Conservation (phyloP, 2,329 filamentous ascomycete species). For the Cladophialophora carrionii region DNA sequence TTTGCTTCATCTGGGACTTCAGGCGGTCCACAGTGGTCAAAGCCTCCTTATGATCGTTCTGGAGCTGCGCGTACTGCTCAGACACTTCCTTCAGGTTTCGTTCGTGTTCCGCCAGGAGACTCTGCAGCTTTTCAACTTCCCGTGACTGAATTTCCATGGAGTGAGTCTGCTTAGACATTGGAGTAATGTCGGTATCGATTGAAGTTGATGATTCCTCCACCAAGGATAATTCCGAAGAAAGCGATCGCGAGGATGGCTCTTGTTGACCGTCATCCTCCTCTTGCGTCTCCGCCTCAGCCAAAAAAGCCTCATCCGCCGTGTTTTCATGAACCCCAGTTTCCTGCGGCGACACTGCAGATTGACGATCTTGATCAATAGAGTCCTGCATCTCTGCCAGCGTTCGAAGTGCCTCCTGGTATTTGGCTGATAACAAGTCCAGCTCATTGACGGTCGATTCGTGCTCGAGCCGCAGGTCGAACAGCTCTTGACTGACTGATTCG, state of each 20-base stretch:
- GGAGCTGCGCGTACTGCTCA: constrained; percentile 79
- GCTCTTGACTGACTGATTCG: constrained; percentile 85
- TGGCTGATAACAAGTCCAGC: constrained; percentile 77
- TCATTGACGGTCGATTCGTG: constrained; percentile 83
- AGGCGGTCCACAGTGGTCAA: constrained; percentile 87
- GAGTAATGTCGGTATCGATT: constrained; percentile 50
- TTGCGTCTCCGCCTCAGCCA: constrained; percentile 67
- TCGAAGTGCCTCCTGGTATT: constrained; percentile 87
- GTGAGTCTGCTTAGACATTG: constrained; percentile 29
- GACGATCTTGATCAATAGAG: constrained; percentile 75
- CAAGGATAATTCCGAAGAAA: constrained; percentile 91
- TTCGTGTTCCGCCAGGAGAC: constrained; percentile 75
- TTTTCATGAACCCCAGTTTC: constrained; percentile 48
- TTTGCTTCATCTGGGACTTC: constrained; percentile 80
- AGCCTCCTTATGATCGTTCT: constrained; percentile 78
- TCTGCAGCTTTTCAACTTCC: constrained; percentile 73
- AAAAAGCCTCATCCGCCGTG: constrained; percentile 75
- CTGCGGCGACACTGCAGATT: constrained; percentile 49
- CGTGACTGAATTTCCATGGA: constrained; percentile 44
- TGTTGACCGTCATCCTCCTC: constrained; percentile 69
- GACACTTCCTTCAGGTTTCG: constrained; percentile 72
- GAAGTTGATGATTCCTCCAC: constrained; percentile 74
- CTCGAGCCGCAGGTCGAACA: constrained; percentile 85
- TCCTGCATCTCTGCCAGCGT: constrained; percentile 85
- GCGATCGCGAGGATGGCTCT: constrained; percentile 81